Percentiles rank a stretch among this genome's conserved stretches.
Evolutionary conservation across 1,139 yeast species (phyloP).

Genomic region (Kazachstania sp.): DNA sequence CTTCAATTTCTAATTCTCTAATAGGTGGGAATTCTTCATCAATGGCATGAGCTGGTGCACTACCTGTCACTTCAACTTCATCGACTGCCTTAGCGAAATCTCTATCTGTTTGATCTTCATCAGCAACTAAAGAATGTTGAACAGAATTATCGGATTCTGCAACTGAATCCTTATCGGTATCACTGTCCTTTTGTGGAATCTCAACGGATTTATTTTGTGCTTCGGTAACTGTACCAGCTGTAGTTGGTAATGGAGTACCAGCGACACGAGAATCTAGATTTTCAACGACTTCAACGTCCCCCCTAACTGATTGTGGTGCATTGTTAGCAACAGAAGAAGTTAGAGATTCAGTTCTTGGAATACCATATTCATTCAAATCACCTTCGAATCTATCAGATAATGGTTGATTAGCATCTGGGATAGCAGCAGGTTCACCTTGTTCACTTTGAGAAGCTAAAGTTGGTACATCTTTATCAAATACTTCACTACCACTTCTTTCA

Average conservation of each 20-base stretch:
- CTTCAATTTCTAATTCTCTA: conserved; percentile 53
- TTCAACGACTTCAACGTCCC: conserved; percentile 27
- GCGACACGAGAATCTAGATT: conserved; percentile 10
- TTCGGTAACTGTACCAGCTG: conserved; percentile 2
- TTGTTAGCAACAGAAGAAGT: conserved; percentile 89
- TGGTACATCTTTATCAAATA: conserved; percentile 32
- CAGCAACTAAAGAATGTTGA: conserved; percentile 9
- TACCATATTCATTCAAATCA: conserved; percentile 30
- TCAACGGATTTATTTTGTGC: neutral
- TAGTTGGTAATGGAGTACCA: conserved; percentile 1
- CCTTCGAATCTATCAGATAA: conserved; percentile 29
- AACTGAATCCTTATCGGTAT: neutral
- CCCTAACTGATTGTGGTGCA: conserved; percentile 68
- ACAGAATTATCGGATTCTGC: conserved; percentile 13
- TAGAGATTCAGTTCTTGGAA: conserved; percentile 61
- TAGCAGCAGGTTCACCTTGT: conserved; percentile 23
- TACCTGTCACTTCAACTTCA: conserved; percentile 7
- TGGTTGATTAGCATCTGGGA: conserved; percentile 8
- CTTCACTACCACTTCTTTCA: conserved; percentile 24
- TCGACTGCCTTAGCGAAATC: conserved; percentile 7
- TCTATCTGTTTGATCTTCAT: neutral
- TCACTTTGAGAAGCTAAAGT: conserved; percentile 32
- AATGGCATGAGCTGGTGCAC: conserved; percentile 8
- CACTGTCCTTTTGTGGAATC: neutral
- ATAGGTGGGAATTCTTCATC: conserved; percentile 66